Evolutionary conservation across 179 eudicot species (phyloP).

Genomic region (Vitellaria paradoxa): DNA sequence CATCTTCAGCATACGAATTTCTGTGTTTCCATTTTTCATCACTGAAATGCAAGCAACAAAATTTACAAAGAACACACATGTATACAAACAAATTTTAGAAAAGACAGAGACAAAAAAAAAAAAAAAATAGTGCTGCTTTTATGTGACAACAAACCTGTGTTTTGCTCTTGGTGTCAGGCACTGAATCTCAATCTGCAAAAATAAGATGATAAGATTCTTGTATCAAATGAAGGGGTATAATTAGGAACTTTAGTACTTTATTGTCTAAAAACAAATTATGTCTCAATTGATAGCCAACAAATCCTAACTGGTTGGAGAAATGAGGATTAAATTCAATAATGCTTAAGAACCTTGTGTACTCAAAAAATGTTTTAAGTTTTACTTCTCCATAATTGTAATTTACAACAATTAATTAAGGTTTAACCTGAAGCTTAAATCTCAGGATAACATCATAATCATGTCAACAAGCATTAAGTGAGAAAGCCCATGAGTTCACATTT

Average conservation of each 20-base stretch:
- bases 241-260: background rate
- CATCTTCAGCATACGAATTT: constrained; percentile 28
- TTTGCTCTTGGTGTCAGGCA: constrained; percentile 57
- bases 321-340: background rate
- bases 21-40: constrained; percentile 28
- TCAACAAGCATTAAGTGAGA: background rate
- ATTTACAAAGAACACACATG: background rate
- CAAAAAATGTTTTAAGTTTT: background rate
- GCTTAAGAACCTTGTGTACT: background rate
- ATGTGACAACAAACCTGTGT: constrained; percentile 25
- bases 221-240: background rate
- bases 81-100: background rate
- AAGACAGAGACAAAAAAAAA: background rate
- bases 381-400: background rate
- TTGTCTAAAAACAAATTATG: too few relatives aligned
- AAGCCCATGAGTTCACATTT: background rate
- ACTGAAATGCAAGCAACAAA: constrained; percentile 23
- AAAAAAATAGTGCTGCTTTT: background rate
- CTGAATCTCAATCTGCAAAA: constrained; percentile 55
- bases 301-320: background rate
- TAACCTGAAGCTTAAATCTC: background rate
- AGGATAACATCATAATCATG: background rate
- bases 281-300: too few relatives aligned
- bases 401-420: background rate
- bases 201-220: constrained; percentile 4